Evolutionary conservation across 805 yeast genomes (phyloP).

Genomic region (Kuraishia piskuri): DNA sequence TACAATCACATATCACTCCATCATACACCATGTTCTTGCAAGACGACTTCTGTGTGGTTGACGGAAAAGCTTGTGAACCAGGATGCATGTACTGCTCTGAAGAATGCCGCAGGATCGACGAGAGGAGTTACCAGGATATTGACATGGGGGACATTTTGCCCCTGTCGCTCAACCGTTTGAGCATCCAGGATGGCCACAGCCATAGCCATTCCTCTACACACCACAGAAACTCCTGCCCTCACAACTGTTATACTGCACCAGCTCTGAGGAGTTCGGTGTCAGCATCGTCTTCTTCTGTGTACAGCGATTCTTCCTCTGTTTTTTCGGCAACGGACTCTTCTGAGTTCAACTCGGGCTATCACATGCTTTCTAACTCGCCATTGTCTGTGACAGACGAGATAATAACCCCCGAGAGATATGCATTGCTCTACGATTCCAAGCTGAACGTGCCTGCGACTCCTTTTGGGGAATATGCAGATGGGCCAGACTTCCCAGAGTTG

Average conservation of each 20-base stretch:
- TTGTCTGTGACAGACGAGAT: not conserved
- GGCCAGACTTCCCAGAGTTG: not conserved
- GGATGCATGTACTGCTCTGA: slow-evolving; percentile 9
- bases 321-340: not conserved
- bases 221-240: not conserved
- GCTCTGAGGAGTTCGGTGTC: not conserved
- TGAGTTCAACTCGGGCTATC: not conserved
- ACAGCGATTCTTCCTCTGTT: not conserved
- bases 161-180: not conserved
- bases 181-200: not conserved
- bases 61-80: slow-evolving; percentile 8
- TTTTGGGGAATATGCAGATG: not conserved
- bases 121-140: not conserved
- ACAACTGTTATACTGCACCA: not conserved
- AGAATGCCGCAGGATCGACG: slow-evolving; percentile 6
- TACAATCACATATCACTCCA: not conserved
- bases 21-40: slow-evolving; percentile 5
- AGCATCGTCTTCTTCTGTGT: not conserved
- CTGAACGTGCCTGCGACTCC: not conserved
- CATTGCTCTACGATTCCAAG: not conserved
- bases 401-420: not conserved
- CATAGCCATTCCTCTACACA: not conserved
- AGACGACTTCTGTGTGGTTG: slow-evolving; percentile 10
- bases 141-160: not conserved
- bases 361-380: slow-evolving; percentile 1